Evolutionary conservation across 176 grass and related monocot species (phyloP).

Genomic region (Eleusine indica): DNA sequence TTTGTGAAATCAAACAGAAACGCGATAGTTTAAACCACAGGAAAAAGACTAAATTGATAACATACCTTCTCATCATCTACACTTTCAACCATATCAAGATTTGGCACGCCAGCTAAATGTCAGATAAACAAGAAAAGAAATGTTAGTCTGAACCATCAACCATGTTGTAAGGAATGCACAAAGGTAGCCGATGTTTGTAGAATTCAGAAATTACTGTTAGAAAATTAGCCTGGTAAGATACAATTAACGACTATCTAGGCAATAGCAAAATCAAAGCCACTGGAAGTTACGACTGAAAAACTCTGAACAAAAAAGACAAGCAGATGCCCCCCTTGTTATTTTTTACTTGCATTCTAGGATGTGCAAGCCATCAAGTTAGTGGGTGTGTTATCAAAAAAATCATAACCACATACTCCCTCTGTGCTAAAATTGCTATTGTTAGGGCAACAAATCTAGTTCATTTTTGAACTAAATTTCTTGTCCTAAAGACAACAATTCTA

Average conservation of each 20-base stretch:
- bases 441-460: no score
- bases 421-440: no score
- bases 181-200: neutral
- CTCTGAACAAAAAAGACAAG: neutral
- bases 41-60: constrained; percentile 29
- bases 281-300: neutral
- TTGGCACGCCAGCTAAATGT: constrained; percentile 83
- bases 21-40: neutral
- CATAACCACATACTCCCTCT: neutral
- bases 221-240: neutral
- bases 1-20: neutral
- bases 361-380: neutral
- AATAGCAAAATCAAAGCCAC: constrained; percentile 25
- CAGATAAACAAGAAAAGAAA: constrained; percentile 28
- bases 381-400: neutral
- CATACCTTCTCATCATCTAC: constrained; percentile 92
- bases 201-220: neutral
- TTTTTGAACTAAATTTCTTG: no score
- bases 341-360: constrained; percentile 7
- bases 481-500: no score
- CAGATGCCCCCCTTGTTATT: neutral
- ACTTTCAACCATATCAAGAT: constrained; percentile 92
- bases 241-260: neutral
- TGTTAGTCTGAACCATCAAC: constrained; percentile 9
- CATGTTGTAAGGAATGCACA: neutral